phyloP scores from a whole-genome alignment of 1,284 basidiomycete genomes.

The Xerocomus cyaneibrunnescens region DNA sequence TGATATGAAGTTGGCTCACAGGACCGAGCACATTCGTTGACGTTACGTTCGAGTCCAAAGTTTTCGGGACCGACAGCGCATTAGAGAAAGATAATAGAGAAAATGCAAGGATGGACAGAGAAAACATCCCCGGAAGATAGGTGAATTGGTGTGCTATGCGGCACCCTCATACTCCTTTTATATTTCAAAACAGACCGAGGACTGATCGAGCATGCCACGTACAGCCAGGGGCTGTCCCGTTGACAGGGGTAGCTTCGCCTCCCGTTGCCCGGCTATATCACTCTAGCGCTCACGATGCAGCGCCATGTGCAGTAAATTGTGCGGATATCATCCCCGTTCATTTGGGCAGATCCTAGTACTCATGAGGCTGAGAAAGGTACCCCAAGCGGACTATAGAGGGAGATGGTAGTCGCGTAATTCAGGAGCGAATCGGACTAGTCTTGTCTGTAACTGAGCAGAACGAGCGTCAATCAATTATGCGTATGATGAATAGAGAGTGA shows the following conservation, averaged over 20 bases:
- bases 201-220: neutral
- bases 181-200: conserved; percentile 1
- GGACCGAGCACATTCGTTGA: conserved; percentile 18
- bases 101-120: conserved; percentile 6
- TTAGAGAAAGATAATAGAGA: conserved; percentile 9
- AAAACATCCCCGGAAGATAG: conserved; percentile 1
- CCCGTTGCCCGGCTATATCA: neutral
- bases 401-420: neutral
- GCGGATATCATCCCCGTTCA: neutral
- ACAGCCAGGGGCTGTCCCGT: neutral
- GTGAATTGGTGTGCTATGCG: neutral
- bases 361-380: neutral
- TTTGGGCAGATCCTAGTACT: neutral
- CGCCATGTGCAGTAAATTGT: neutral
- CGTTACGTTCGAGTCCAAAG: neutral
- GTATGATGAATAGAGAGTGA: too few species aligned
- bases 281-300: neutral
- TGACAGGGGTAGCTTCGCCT: neutral
- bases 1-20: conserved; percentile 18
- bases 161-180: conserved; percentile 8
- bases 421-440: neutral
- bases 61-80: neutral
- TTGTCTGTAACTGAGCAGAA: neutral
- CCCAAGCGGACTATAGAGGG: neutral
- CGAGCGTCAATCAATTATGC: too few species aligned